Evolutionary conservation across 192 early-diverging fungal species (phyloP).

Genomic region (Coemansia sp.): DNA sequence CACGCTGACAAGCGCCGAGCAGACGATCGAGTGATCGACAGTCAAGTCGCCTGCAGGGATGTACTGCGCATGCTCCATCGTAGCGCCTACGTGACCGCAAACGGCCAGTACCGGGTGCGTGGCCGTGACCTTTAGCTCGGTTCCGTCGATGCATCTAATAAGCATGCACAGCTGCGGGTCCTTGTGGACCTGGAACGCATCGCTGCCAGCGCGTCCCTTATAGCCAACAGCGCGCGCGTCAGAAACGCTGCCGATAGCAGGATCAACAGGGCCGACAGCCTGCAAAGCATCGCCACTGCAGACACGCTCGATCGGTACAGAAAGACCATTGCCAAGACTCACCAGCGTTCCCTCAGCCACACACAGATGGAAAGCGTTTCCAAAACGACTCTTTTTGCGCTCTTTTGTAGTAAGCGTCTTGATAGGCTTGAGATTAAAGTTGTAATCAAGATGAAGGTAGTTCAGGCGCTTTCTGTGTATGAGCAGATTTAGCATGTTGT

Average conservation of each 20-base stretch:
- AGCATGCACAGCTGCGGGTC: conserved; percentile 36
- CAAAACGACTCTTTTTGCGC: conserved; percentile 97
- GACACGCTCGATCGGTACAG: conserved; percentile 49
- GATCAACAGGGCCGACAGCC: conserved; percentile 13
- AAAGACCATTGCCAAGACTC: conserved; percentile 39
- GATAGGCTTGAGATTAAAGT: conserved; percentile 98
- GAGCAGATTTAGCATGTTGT: conserved; percentile 98
- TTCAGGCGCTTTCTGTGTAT: conserved; percentile 99
- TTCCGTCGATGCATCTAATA: conserved; percentile 40
- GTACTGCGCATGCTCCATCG: conserved; percentile 31
- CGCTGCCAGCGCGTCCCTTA: conserved; percentile 23
- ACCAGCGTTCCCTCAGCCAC: conserved; percentile 54
- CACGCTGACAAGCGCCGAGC: conserved; percentile 38
- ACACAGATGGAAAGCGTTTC: conserved; percentile 94
- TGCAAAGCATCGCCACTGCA: conserved; percentile 26
- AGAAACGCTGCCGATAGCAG: background rate
- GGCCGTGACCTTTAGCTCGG: conserved; percentile 37
- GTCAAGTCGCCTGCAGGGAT: conserved; percentile 39
- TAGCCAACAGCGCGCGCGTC: conserved; percentile 5
- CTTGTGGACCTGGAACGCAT: conserved; percentile 46
- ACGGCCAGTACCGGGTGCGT: conserved; percentile 51
- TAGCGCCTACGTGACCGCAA: conserved; percentile 5
- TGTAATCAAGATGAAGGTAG: conserved; percentile 98
- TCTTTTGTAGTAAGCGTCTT: conserved; percentile 99
- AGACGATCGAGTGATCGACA: conserved; percentile 33